Percentiles rank a stretch among this genome's conserved stretches.
These are phyloP conservation scores for Corylus avellana DNA, from an alignment of 306 rosid species.

Conservation along the genomic window DNA sequence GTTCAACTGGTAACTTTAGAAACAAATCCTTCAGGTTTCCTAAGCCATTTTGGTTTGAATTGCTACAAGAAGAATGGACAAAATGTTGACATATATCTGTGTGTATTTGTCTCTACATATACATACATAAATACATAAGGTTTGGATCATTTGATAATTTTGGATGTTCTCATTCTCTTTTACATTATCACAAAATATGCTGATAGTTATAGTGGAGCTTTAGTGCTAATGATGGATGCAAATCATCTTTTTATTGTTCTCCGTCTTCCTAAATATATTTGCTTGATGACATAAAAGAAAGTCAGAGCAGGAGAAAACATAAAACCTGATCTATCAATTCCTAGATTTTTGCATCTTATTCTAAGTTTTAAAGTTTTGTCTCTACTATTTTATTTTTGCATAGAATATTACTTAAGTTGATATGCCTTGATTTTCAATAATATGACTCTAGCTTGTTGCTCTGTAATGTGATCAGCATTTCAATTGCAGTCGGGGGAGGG, in stretches of 20 bases:
- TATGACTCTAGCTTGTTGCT: slow-evolving; percentile 40
- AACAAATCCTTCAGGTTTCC: background rate
- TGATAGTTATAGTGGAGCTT: background rate
- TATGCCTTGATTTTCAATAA: background rate
- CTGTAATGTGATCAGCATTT: slow-evolving; percentile 56
- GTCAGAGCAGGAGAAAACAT: background rate
- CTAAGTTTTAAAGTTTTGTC: background rate
- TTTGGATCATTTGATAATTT: background rate
- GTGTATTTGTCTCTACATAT: background rate
- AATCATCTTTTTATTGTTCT: background rate
- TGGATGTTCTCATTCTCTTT: background rate
- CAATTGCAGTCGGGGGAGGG: slow-evolving; percentile 77
- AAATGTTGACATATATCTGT: background rate
- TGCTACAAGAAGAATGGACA: background rate
- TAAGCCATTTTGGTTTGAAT: background rate
- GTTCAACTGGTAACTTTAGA: background rate
- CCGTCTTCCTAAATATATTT: background rate
- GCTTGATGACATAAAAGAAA: slow-evolving; percentile 1
- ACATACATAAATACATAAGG: background rate
- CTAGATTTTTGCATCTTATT: too few species aligned
- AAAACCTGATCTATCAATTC: background rate
- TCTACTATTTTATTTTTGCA: slow-evolving; percentile 3
- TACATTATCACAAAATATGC: too few species aligned
- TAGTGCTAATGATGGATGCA: slow-evolving; percentile 9
- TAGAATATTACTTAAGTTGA: background rate